Percentiles rank a stretch among this genome's conserved stretches.
Evolutionary conservation across 768 basidiomycete species (phyloP).

Genomic region (Candolleomyces eurysporus): DNA sequence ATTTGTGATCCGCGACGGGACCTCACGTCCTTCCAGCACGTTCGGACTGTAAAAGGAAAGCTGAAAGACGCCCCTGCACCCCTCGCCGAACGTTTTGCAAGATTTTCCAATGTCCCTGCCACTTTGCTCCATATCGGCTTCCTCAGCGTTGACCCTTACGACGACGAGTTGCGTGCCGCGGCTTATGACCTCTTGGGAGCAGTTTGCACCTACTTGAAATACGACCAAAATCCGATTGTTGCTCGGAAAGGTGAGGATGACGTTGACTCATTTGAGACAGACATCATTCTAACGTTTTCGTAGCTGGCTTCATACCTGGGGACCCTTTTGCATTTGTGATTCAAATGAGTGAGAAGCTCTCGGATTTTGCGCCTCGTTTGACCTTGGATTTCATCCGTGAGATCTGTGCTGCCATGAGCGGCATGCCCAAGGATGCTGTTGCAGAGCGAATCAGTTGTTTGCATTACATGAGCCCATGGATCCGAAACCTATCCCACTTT

Average conservation of each 20-base stretch:
- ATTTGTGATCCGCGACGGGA: not conserved
- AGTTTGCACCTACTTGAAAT: slow-evolving; percentile 74
- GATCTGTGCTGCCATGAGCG: slow-evolving; percentile 66
- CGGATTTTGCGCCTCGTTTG: slow-evolving; percentile 73
- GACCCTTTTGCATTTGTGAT: slow-evolving; percentile 61
- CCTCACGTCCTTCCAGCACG: slow-evolving; percentile 41
- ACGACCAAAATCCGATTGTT: slow-evolving; percentile 68
- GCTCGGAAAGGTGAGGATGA: slow-evolving; percentile 59
- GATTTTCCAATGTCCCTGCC: slow-evolving; percentile 83
- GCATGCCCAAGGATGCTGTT: slow-evolving; percentile 37
- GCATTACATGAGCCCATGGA: slow-evolving; percentile 87
- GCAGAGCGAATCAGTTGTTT: slow-evolving; percentile 70
- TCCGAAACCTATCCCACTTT: slow-evolving; percentile 74
- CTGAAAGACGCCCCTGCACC: slow-evolving; percentile 54
- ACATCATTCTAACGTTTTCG: not conserved
- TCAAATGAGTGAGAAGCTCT: slow-evolving; percentile 68
- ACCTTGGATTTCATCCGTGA: slow-evolving; percentile 90
- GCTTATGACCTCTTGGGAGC: slow-evolving; percentile 80
- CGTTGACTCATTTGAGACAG: not conserved
- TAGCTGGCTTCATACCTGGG: slow-evolving; percentile 72
- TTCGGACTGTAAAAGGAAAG: slow-evolving; percentile 73
- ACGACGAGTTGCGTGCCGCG: slow-evolving; percentile 74
- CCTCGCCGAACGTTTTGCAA: slow-evolving; percentile 63
- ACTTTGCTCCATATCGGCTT: slow-evolving; percentile 86
- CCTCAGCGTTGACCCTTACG: slow-evolving; percentile 69